phyloP scores from a whole-genome alignment of 2,329 filamentous ascomycete genomes.

The Ophiostoma novo-ulmi region DNA sequence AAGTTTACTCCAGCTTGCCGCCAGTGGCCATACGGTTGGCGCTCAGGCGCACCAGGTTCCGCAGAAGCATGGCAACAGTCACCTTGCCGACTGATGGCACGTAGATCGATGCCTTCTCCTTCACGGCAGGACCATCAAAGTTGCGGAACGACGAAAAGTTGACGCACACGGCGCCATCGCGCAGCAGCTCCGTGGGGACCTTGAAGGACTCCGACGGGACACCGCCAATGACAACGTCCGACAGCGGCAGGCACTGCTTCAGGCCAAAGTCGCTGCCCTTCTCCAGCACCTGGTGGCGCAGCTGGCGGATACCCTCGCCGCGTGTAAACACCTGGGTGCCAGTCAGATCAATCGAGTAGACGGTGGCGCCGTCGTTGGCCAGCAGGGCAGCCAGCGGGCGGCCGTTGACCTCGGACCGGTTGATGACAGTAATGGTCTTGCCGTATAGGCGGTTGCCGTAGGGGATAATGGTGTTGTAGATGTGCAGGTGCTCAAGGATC shows the following conservation, averaged over 20 bases:
- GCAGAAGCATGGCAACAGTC: constrained; percentile 83
- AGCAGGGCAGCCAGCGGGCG: constrained; percentile 85
- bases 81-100: constrained; percentile 97
- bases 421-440: constrained; percentile 92
- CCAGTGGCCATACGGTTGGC: constrained; percentile 22
- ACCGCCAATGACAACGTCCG: constrained; percentile 91
- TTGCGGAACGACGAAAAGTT: constrained; percentile 97
- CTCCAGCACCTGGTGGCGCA: constrained; percentile 79
- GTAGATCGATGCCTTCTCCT: constrained; percentile 94
- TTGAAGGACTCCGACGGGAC: constrained; percentile 87
- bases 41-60: constrained; percentile 64
- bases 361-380: constrained; percentile 90
- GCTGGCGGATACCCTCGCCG: constrained; percentile 78
- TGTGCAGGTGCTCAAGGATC: constrained; percentile 89
- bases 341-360: constrained; percentile 90
- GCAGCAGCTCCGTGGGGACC: constrained; percentile 74
- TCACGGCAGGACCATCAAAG: constrained; percentile 77
- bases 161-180: constrained; percentile 93
- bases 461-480: constrained; percentile 92
- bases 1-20: constrained; percentile 19
- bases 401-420: constrained; percentile 92
- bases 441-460: constrained; percentile 91
- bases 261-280: constrained; percentile 68
- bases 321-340: constrained; percentile 90
- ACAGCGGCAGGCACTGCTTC: constrained; percentile 75